Evolutionary conservation across 345 rosid genomes (phyloP), one percentile per base, ranked within the genome.

Genomic region (Aquilaria malaccensis): DNA sequence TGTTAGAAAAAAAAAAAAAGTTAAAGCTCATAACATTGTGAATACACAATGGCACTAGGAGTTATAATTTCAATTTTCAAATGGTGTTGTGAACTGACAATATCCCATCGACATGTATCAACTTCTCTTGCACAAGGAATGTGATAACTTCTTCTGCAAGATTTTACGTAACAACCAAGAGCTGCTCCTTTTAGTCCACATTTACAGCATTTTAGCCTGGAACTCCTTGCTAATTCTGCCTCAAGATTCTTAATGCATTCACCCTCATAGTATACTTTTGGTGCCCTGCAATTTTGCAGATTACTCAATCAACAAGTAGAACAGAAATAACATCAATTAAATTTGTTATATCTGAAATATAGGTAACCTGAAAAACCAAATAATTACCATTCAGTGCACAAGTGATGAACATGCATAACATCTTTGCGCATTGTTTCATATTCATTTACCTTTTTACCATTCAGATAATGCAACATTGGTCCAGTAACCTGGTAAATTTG

Each of bases 101-200:
- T 29, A 59, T 87, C 91, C 98, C 98, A 93, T 30, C 98, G 86
- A 62, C 97, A 89, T 48, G 69, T 79, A 2, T 79, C 49, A 10
- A 74, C 74, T 70, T 85, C 76, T 45, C 49, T 56, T 50, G 96
- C 92, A 79, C 96, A 92, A 13, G 90, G 84, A 73, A 76, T 77
- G 77, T 92, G 96, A 70, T 89, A 92, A 67, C 84, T 86, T 72
- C 79, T 76, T 50, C 84, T 78, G 71, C 96, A 89, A 61, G 91
- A 89, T 65, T 70, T 78, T n/a, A 70, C 69, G 72, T 71, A 89
- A 78, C 98, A 92, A 56, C 97, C 98, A 50, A 92, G 74, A 30
- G 97, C 91, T 50, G 95, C 95, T 6, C 95, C 98, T 76, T 92
- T 92, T 30, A 71, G 78, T 54, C 82, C 79, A 70, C 98, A 92